Conservation (phyloP, 2,329 filamentous ascomycete species). For the Leptoxyphium fumago region DNA sequence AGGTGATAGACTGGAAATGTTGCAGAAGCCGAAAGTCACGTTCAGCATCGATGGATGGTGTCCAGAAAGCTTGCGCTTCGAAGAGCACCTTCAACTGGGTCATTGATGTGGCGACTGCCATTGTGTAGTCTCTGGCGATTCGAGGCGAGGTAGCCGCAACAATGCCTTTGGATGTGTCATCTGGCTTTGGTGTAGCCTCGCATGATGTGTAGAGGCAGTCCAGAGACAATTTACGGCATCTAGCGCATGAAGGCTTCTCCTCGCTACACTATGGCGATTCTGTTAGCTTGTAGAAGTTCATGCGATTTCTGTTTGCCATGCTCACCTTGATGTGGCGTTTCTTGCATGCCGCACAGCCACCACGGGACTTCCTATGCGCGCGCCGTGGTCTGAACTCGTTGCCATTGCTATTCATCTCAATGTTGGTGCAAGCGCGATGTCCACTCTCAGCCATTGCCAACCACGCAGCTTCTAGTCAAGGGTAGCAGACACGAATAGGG, state of each 20-base stretch:
- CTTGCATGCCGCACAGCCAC: conserved; percentile 6
- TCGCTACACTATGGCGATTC: conserved; percentile 5
- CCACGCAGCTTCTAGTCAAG: too few species aligned
- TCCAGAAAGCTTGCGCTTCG: neutral
- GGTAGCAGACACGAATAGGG: too few species aligned
- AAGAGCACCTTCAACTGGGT: conserved; percentile 4
- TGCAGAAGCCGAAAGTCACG: conserved; percentile 4
- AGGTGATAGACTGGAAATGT: conserved; percentile 9
- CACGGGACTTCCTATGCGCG: conserved; percentile 5
- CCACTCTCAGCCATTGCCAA: too few species aligned
- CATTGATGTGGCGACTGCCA: conserved; percentile 4
- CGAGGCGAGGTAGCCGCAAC: neutral
- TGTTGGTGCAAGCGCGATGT: neutral
- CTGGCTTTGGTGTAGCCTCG: neutral
- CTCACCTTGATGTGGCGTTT: conserved; percentile 6
- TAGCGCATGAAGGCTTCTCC: conserved; percentile 3
- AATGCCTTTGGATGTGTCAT: neutral
- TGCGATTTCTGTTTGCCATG: neutral
- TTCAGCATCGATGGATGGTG: neutral
- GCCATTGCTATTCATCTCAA: neutral
- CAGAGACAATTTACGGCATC: conserved; percentile 3
- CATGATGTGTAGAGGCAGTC: conserved; percentile 3
- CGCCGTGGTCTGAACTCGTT: conserved; percentile 1
- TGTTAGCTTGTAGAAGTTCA: neutral
- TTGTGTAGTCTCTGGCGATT: conserved; percentile 2